Conservation (phyloP, 768 basidiomycete species). For the Collybia nuda region DNA sequence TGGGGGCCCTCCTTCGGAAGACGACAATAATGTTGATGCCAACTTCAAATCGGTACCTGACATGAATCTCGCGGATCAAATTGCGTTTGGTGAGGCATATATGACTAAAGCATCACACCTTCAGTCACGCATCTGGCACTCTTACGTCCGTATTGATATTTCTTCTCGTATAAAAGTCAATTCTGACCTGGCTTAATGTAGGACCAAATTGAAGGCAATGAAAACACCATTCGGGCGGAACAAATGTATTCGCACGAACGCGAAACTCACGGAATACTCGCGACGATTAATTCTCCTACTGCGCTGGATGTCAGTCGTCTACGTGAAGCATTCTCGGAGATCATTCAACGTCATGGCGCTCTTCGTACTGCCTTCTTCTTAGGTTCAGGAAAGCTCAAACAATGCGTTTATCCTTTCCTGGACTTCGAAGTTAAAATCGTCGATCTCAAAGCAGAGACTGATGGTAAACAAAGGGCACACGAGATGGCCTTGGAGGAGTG, state of each 20-base stretch:
- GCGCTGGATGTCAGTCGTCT: background rate
- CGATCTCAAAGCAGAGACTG: background rate
- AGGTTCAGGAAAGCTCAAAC: background rate
- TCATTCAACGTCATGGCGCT: background rate
- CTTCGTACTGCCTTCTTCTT: background rate
- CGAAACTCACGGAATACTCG: background rate
- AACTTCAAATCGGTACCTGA: background rate
- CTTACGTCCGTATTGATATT: background rate
- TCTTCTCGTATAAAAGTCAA: too few relatives aligned
- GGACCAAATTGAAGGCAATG: too few relatives aligned
- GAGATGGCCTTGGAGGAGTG: background rate
- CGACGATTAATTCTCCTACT: background rate
- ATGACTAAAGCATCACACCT: background rate
- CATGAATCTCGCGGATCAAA: background rate
- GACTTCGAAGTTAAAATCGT: background rate
- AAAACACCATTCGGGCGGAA: too few relatives aligned
- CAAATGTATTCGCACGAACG: too few relatives aligned
- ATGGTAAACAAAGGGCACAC: background rate
- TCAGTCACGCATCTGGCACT: background rate
- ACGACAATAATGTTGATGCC: background rate
- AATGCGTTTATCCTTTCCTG: background rate
- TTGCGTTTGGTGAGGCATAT: constrained; percentile 1
- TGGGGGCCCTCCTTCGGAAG: background rate
- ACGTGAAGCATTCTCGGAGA: background rate
- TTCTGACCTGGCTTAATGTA: too few relatives aligned